phyloP scores from a whole-genome alignment of 202 grass and related monocot genomes.

The Panicum hallii region DNA sequence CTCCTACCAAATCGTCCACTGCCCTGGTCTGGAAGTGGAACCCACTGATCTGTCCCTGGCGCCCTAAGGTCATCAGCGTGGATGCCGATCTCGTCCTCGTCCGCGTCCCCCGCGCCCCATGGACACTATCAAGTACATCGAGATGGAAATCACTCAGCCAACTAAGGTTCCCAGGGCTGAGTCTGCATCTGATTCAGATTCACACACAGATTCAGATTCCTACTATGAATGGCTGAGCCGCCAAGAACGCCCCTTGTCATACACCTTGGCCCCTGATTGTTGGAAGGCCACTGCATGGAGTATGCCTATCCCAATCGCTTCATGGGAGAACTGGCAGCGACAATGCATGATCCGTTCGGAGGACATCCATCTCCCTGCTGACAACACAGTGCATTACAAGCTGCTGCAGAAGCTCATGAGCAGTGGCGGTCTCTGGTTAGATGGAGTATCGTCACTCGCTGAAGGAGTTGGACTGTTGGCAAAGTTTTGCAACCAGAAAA shows the following conservation, averaged over 20 bases:
- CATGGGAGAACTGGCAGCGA: neutral
- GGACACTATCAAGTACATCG: slow-evolving; percentile 11
- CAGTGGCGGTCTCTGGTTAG: neutral
- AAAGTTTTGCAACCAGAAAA: neutral
- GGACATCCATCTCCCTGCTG: neutral
- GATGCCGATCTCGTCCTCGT: neutral
- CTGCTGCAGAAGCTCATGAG: neutral
- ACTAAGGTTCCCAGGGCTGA: neutral
- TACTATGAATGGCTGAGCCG: neutral
- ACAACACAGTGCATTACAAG: neutral
- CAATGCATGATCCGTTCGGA: neutral
- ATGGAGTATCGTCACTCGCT: neutral
- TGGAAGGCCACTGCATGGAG: neutral
- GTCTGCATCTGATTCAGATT: no score
- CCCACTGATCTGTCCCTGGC: neutral
- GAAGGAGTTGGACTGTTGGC: neutral
- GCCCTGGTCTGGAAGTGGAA: neutral
- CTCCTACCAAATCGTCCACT: neutral
- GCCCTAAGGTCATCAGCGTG: neutral
- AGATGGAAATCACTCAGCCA: neutral
- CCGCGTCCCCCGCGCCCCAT: neutral
- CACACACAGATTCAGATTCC: neutral
- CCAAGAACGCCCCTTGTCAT: no score
- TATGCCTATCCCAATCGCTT: neutral
- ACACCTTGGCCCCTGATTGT: neutral